Evolutionary conservation across 2,329 filamentous ascomycete species (phyloP).

Genomic region (Didymella glomerata): DNA sequence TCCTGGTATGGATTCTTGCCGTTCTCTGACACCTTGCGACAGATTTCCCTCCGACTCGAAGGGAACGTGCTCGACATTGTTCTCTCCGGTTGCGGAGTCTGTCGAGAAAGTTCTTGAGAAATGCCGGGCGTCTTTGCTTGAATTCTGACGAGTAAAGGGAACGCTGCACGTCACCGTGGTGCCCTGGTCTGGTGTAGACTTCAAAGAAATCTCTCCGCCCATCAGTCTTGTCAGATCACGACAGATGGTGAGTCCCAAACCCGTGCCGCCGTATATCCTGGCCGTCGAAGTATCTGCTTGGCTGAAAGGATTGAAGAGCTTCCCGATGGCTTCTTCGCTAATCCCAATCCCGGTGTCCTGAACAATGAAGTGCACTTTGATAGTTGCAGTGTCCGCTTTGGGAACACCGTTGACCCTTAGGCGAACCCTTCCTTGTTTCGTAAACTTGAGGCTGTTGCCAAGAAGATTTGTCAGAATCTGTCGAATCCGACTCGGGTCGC

Average conservation of each 20-base stretch:
- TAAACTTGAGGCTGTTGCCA: constrained; percentile 55
- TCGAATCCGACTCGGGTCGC: constrained; percentile 49
- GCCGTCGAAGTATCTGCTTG: constrained; percentile 32
- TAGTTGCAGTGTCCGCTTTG: not conserved
- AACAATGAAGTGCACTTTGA: constrained; percentile 40
- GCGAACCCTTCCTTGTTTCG: constrained; percentile 30
- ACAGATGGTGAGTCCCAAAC: constrained; percentile 51
- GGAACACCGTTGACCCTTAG: not conserved
- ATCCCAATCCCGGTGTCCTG: constrained; percentile 48
- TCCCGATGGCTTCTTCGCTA: constrained; percentile 34
- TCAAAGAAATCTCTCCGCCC: constrained; percentile 33
- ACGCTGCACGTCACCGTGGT: not conserved
- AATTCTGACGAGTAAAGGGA: not conserved
- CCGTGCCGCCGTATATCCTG: constrained; percentile 47
- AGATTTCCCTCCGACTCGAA: not conserved
- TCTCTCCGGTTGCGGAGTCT: not conserved
- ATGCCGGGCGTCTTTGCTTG: not conserved
- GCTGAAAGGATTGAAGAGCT: constrained; percentile 26
- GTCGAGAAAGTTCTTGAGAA: not conserved
- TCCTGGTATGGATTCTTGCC: not conserved
- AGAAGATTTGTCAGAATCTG: constrained; percentile 47
- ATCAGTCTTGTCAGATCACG: constrained; percentile 46
- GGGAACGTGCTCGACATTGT: not conserved
- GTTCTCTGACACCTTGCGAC: not conserved
- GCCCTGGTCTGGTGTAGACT: not conserved